Percentiles rank a stretch among this genome's conserved stretches.
phyloP scores from a whole-genome alignment of 768 basidiomycete species.

The Chlorophyllum brunneum region DNA sequence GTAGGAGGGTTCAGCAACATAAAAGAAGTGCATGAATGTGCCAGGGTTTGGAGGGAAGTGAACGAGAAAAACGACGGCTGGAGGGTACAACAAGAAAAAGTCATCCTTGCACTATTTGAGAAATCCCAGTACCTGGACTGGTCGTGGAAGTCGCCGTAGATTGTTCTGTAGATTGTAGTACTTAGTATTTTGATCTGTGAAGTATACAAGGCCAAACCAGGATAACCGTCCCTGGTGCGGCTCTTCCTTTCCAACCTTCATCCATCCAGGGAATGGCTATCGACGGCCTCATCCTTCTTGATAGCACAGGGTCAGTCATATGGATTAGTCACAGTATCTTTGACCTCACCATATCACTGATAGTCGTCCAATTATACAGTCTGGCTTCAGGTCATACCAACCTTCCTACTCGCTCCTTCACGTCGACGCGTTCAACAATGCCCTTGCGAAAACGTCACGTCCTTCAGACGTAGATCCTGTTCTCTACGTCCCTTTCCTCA shows the following conservation, averaged over 20 bases:
- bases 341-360: conserved; percentile 20
- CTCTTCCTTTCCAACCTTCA: not conserved
- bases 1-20: conserved; percentile 72
- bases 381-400: conserved; percentile 77
- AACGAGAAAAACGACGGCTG: conserved; percentile 29
- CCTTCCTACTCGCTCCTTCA: conserved; percentile 80
- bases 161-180: conserved; percentile 2
- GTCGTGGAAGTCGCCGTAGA: conserved; percentile 68
- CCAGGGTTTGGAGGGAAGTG: conserved; percentile 64
- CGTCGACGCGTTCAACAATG: conserved; percentile 79
- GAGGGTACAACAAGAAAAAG: conserved; percentile 43
- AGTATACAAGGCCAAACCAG: not conserved
- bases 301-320: conserved; percentile 61
- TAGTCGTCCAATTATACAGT: conserved; percentile 82
- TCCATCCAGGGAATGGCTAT: conserved; percentile 52
- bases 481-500: conserved; percentile 56
- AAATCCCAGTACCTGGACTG: conserved; percentile 53
- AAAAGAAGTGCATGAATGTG: conserved; percentile 70
- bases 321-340: conserved; percentile 10
- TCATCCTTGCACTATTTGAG: conserved; percentile 40
- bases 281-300: conserved; percentile 79
- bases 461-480: conserved; percentile 68
- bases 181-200: no score
- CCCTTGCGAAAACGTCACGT: conserved; percentile 52
- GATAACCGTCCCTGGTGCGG: no score